Base-by-base conservation (phyloP, 106 monocot species). In the Apostasia ramifera region DNA sequence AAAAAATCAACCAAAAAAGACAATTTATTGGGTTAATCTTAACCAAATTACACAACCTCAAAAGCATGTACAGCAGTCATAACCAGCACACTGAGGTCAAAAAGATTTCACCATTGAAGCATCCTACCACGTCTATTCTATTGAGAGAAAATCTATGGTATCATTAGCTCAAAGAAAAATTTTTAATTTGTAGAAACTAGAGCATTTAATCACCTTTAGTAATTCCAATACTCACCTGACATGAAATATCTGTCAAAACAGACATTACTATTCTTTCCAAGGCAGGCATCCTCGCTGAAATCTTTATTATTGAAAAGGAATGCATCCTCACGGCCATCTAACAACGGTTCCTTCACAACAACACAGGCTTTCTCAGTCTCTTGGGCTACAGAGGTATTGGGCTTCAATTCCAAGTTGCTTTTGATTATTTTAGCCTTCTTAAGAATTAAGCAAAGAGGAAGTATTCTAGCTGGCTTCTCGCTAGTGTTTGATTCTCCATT, bases 381-480 rank as follows among this genome's bases (percentile, higher is more conserved):
- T n/a, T 40, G 53, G 6, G 47, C 41, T 8, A 41, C 26, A 1
- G 56, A 50, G 44, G 8, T 71, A 58, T 13, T 44, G 62, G 6
- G 11, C 41, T 77, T 66, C 9, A 38, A 15, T 72, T 61, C 55
- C 61, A 9, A 9, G 47, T 72, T 45, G n/a, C 44, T 14, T 38
- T 9, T 76, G 55, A 74, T 70, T 71, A 73, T 86, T 76, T 64
- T 83, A 60, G 83, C 68, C 37, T 67, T 78, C 80, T 84, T 85
- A 38, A 95, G 83, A 74, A 95, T 71, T 55, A 81, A 75, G 51
- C 71, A 72, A 43, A 94, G 85, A 38, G 95, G 77, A 81, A 86
- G 71, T 55, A 95, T 71, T 78, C 88, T 91, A 50, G 74, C 68
- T 71, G 79, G 86, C 80, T 82, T 95, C 15, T 72, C 69, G 44